Conservation (phyloP, 75 land plant genomes). For the Adiantum capillusveneris region DNA sequence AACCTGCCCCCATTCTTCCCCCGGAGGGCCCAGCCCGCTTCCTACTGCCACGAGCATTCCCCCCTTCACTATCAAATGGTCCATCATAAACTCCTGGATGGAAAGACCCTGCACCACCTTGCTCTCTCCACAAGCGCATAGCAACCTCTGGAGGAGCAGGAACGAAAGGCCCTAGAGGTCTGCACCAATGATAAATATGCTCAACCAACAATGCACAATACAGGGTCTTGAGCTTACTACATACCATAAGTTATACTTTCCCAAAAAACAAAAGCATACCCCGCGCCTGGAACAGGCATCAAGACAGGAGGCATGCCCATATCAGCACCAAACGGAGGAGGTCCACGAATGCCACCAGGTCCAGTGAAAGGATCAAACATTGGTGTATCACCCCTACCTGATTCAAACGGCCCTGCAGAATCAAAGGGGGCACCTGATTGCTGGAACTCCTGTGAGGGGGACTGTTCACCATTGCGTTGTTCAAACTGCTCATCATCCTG, state of each 20-base stretch:
- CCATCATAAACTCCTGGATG: conserved; percentile 32
- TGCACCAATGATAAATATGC: too few relatives aligned
- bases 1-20: conserved; percentile 36
- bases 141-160: conserved; percentile 99
- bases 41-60: conserved; percentile 55
- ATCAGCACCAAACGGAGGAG: conserved; percentile 65
- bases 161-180: conserved; percentile 99
- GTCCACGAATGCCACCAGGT: conserved; percentile 51
- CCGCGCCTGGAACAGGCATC: conserved; percentile 99
- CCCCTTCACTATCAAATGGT: conserved; percentile 59
- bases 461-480: conserved; percentile 37
- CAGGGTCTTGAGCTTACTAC: too few relatives aligned
- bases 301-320: conserved; percentile 76
- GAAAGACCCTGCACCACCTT: conserved; percentile 64
- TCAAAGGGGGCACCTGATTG: conserved; percentile 18
- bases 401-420: conserved; percentile 34
- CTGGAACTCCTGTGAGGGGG: conserved; percentile 39
- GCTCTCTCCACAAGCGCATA: conserved; percentile 87
- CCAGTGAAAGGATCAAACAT: conserved; percentile 72
- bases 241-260: neutral
- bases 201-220: too few relatives aligned
- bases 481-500: conserved; percentile 56
- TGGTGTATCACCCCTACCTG: conserved; percentile 42
- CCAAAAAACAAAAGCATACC: conserved; percentile 34
- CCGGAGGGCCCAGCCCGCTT: conserved; percentile 42